These are phyloP conservation scores for Coemansia sp. DNA, from an alignment of 192 early-diverging fungal species.

Conservation along the genomic window DNA sequence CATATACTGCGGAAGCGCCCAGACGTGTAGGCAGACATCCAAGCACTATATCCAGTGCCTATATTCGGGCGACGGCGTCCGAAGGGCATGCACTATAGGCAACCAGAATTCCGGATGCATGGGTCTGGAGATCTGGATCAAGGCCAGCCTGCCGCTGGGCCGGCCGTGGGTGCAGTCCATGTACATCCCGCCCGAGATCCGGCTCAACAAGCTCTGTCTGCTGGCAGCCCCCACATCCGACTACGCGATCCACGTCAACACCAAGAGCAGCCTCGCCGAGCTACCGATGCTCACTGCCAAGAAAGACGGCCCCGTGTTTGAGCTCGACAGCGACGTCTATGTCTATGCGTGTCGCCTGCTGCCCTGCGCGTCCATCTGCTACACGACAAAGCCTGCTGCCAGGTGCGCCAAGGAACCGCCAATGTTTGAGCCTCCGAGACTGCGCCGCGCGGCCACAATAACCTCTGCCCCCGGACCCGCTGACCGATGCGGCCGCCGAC, in stretches of 20 bases:
- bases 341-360: conserved; percentile 47
- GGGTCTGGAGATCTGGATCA: conserved; percentile 50
- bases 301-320: conserved; percentile 24
- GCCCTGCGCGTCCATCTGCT: conserved; percentile 32
- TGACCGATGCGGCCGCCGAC: not conserved
- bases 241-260: conserved; percentile 14
- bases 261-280: conserved; percentile 12
- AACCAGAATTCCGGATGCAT: conserved; percentile 10
- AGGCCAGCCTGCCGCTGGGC: conserved; percentile 42
- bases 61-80: conserved; percentile 40
- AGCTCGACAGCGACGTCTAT: conserved; percentile 54
- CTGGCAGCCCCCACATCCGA: conserved; percentile 41
- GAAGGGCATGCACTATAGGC: conserved; percentile 13
- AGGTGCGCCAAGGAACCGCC: conserved; percentile 28
- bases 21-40: not conserved
- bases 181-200: conserved; percentile 34
- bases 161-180: conserved; percentile 50
- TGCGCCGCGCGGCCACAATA: conserved; percentile 35
- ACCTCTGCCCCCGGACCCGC: conserved; percentile 3
- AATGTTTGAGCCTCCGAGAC: conserved; percentile 30
- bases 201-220: conserved; percentile 44
- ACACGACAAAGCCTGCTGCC: conserved; percentile 14
- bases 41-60: conserved; percentile 42
- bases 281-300: conserved; percentile 24
- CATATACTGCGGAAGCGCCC: conserved; percentile 13